These are phyloP conservation scores for Colletotrichum tropicicola DNA, from an alignment of 2,329 filamentous ascomycete genomes.

Conservation along the genomic window DNA sequence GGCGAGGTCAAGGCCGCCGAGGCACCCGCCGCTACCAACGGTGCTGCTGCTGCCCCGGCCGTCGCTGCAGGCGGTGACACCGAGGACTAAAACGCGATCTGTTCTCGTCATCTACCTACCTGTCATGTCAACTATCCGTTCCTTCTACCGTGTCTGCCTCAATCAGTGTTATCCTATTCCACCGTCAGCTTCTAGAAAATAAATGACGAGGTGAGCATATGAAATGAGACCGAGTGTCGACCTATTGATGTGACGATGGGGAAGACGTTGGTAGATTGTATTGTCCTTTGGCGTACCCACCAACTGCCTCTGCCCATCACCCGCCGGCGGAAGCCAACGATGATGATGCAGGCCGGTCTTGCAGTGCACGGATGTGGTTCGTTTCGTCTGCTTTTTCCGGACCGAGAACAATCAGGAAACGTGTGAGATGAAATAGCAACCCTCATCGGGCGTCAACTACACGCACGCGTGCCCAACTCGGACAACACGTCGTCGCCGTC, in stretches of 20 bases:
- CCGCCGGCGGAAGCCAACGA: no score
- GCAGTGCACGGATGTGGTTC: background rate
- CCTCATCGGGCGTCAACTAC: background rate
- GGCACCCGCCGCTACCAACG: conserved; percentile 35
- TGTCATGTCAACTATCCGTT: background rate
- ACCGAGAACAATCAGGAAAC: background rate
- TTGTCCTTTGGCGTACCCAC: no score
- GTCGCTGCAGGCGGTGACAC: conserved; percentile 33
- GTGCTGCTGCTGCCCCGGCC: conserved; percentile 33
- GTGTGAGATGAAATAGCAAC: background rate
- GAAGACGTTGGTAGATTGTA: no score
- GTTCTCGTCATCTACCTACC: background rate
- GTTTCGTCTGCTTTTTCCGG: background rate
- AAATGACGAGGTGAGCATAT: conserved; percentile 11
- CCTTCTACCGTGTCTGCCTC: background rate
- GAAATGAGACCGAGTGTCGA: background rate
- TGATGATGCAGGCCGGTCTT: no score
- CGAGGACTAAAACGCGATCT: conserved; percentile 25
- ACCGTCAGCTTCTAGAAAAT: conserved; percentile 17
- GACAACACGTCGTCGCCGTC: background rate
- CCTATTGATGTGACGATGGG: background rate
- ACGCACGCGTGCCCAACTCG: background rate
- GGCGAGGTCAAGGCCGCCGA: conserved; percentile 38
- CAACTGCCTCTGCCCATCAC: no score
- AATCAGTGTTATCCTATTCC: background rate